A percentile compares a stretch with the other conserved stretches of the same genome.
Evolutionary conservation across 306 rosid genomes (phyloP).

Genomic region (Senna tora): DNA sequence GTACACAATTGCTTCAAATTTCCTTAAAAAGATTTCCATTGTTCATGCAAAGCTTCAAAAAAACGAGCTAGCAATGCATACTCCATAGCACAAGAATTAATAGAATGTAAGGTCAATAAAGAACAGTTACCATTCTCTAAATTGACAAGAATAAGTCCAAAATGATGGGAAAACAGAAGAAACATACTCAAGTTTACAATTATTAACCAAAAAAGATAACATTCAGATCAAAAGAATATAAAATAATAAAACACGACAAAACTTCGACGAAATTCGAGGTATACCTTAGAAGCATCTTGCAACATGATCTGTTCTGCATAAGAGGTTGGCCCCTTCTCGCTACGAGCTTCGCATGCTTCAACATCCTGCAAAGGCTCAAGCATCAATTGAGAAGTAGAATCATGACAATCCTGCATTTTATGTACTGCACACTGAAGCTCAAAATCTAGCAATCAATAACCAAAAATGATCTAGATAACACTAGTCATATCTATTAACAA

Average conservation of each 20-base stretch:
- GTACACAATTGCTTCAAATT: slow-evolving; percentile 1
- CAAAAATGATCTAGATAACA: not conserved
- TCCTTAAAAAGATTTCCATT: not conserved
- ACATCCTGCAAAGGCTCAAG: slow-evolving; percentile 45
- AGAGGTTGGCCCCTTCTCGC: slow-evolving; percentile 40
- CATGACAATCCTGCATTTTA: slow-evolving; percentile 37
- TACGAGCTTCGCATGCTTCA: slow-evolving; percentile 35
- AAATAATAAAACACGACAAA: slow-evolving; percentile 15
- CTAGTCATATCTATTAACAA: slow-evolving; percentile 19
- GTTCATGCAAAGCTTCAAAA: slow-evolving; percentile 2
- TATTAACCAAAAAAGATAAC: not conserved
- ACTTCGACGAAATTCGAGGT: slow-evolving; percentile 11
- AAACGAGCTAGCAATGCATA: slow-evolving; percentile 19
- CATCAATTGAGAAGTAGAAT: slow-evolving; percentile 32
- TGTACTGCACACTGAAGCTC: slow-evolving; percentile 44
- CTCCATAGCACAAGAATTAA: slow-evolving; percentile 18
- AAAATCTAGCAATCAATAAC: slow-evolving; percentile 24
- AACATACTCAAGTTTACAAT: slow-evolving; percentile 7
- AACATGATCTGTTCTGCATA: slow-evolving; percentile 39
- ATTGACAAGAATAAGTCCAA: not conserved
- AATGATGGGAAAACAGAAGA: slow-evolving; percentile 4
- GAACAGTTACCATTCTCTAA: not conserved
- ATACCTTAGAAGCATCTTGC: slow-evolving; percentile 53
- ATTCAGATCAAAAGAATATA: slow-evolving; percentile 23
- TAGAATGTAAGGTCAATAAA: slow-evolving; percentile 9